Conservation (phyloP, 192 early-diverging fungal species). For the Podila epicladia region DNA sequence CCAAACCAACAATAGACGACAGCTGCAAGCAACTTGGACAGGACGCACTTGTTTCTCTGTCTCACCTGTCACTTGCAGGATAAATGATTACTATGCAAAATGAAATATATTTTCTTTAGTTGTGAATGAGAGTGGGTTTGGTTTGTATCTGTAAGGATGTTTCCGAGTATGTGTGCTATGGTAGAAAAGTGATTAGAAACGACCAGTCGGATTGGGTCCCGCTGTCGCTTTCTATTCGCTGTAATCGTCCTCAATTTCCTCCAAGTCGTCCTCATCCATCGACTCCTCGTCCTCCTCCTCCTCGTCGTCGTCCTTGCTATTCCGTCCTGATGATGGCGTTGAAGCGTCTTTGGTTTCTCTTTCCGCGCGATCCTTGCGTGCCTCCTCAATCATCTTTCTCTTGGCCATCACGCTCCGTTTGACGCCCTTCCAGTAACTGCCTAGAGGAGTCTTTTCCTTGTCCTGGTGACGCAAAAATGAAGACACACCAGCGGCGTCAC, state of each 20-base stretch:
- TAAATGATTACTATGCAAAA: too few species aligned
- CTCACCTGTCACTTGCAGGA: too few species aligned
- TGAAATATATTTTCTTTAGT: too few species aligned
- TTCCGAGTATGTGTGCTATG: background rate
- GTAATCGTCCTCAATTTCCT: conserved; percentile 43
- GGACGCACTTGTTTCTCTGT: too few species aligned
- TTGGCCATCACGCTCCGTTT: conserved; percentile 43
- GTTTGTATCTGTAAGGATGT: background rate
- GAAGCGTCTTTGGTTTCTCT: conserved; percentile 13
- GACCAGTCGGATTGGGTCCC: background rate
- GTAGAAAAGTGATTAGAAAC: background rate
- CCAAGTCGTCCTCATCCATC: conserved; percentile 50
- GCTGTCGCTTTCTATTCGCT: conserved; percentile 22
- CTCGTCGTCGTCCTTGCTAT: conserved; percentile 5
- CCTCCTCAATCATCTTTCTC: conserved; percentile 49
- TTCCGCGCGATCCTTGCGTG: conserved; percentile 35
- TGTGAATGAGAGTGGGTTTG: too few species aligned
- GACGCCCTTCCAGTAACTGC: conserved; percentile 47
- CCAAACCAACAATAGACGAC: too few species aligned
- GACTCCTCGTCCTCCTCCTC: conserved; percentile 39
- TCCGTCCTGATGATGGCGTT: conserved; percentile 23
- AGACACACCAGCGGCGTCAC: conserved; percentile 53
- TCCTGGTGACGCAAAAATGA: conserved; percentile 40
- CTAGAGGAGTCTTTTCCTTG: conserved; percentile 47
- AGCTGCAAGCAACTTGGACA: too few species aligned